Base-by-base conservation (phyloP, 305 asterid genomes). In the Caryopteris hybrid region DNA sequence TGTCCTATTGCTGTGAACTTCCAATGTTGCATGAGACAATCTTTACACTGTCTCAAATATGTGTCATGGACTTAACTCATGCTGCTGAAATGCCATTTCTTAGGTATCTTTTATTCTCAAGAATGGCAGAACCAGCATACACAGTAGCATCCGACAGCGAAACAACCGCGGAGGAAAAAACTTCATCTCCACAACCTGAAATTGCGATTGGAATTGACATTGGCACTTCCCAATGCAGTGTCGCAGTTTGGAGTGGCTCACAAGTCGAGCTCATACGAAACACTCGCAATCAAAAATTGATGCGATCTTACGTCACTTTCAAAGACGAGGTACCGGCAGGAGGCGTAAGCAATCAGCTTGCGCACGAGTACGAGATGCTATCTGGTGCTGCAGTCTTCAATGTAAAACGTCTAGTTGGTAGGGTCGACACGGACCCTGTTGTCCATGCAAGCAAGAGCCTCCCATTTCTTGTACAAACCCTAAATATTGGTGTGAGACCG, bases 141-240 rank as follows among this genome's bases (percentile, higher is more conserved):
- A 86, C 92, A 0, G 98, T 92, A 48, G 97, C 80, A 56, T 92
- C 97, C 0, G 98, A 92, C 34, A 75, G 93, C 17, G 97, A 92
- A 72, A 87, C 91, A 21, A 83, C 86, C 0, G 92, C 88, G 43
- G 98, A 90, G 50, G 96, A 85, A 10, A 88, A 85, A 68, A 29
- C 93, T 3, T 75, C 88, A 0, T 65, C 86, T 5, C 66, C 79
- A 17, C 54, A 70, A 39, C 81, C 84, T 0, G 97, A 92, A 61
- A 65, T 80, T 14, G 94, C 98, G 4, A 74, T 92, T 46, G 98
- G 98, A 6, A 84, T 92, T 1, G 98, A 90, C 79, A 86, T 92
- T 6, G 98, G 98, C 66, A 92, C 97, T 2, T 92, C 95, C 29
- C 96, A 92, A 36, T 88, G 93, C 47, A 88, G 95, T 9, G 78